A percentile compares a stretch with the other conserved stretches of the same genome.
Evolutionary conservation across 2,329 filamentous ascomycete species (phyloP).

Genomic region (Fusarium praegraminearum): DNA sequence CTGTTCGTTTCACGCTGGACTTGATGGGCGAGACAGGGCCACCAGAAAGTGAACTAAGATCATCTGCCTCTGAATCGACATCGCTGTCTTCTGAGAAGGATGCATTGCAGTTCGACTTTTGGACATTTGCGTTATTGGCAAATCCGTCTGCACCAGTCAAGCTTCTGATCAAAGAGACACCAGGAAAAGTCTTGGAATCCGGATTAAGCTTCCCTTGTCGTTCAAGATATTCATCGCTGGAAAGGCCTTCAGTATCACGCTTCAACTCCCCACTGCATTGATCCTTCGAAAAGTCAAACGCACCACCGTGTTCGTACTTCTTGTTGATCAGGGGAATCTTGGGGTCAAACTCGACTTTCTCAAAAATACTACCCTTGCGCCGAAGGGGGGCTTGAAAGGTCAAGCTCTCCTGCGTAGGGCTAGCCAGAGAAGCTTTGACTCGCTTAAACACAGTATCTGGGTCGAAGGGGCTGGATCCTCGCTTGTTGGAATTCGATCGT

Average conservation of each 20-base stretch:
- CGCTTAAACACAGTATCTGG: slow-evolving; percentile 70
- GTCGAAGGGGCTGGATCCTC: slow-evolving; percentile 68
- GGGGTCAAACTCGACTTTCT: slow-evolving; percentile 66
- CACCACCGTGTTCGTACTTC: slow-evolving; percentile 69
- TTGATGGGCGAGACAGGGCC: slow-evolving; percentile 64
- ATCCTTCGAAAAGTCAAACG: slow-evolving; percentile 61
- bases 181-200: slow-evolving; percentile 48
- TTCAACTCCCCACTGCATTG: slow-evolving; percentile 49
- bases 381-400: slow-evolving; percentile 39
- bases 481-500: slow-evolving; percentile 56
- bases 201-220: slow-evolving; percentile 59
- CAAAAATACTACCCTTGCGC: slow-evolving; percentile 63
- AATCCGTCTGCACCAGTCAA: slow-evolving; percentile 47
- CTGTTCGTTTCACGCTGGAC: slow-evolving; percentile 58
- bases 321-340: slow-evolving; percentile 66
- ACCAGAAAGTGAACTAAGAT: slow-evolving; percentile 63
- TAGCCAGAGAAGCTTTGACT: slow-evolving; percentile 61
- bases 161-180: slow-evolving; percentile 45
- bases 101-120: slow-evolving; percentile 51
- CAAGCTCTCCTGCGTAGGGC: slow-evolving; percentile 38
- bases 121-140: slow-evolving; percentile 51
- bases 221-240: slow-evolving; percentile 62
- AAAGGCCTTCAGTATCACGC: slow-evolving; percentile 52
- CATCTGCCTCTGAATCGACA: slow-evolving; percentile 67
- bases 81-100: slow-evolving; percentile 65